Evolutionary conservation across 2,329 filamentous ascomycete genomes (phyloP), one percentile per base, ranked within the genome.

Genomic region (Leptographium wingfieldii): DNA sequence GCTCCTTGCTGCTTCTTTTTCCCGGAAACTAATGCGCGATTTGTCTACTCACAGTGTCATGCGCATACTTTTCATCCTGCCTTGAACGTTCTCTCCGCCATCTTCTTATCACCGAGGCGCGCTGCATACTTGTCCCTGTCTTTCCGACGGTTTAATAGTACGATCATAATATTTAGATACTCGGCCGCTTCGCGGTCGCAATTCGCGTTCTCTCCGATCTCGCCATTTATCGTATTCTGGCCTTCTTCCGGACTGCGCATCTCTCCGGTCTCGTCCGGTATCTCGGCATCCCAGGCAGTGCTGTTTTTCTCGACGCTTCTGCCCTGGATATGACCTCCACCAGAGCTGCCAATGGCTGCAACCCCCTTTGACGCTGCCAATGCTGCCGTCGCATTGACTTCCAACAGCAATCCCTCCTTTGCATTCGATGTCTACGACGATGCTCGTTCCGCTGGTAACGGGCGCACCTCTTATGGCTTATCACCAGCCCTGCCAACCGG

Each of bases 371-470:
- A 80, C 59, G 68, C 73, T 63, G 69, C 73, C 62, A 70, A 74
- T 43, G 69, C 73, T 65, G 71, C 72, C 31, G 57, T 58, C 19
- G 60, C 56, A 46, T 38, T 61, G 46, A 29, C 56, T 2, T 43
- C 58, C 59, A 25, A 51, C 65, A 70, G 70, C 67, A 70, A 70
- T 63, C 49, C 56, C 1, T 74, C 76, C 61, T 76, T 78, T 58
- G 66, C 67, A 63, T 82, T 83, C 72, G 76, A 81, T 65, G 80
- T 82, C 57, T 80, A 80, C 67, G 77, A 73, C 66, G 80, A 83
- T 71, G 73, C 72, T 19, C 38, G 19, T 22, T 31, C 22, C 29
- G 60, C n/a, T 33, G 31, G 22, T 33, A 43, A 22, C 7, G 4
- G 25, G 19, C 61, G 10, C 49, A 7, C 48, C 3, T 38, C 56